A percentile compares a stretch with the other conserved stretches of the same genome.
Evolutionary conservation across 768 basidiomycete species (phyloP).

Genomic region (Tricholoma sp.): DNA sequence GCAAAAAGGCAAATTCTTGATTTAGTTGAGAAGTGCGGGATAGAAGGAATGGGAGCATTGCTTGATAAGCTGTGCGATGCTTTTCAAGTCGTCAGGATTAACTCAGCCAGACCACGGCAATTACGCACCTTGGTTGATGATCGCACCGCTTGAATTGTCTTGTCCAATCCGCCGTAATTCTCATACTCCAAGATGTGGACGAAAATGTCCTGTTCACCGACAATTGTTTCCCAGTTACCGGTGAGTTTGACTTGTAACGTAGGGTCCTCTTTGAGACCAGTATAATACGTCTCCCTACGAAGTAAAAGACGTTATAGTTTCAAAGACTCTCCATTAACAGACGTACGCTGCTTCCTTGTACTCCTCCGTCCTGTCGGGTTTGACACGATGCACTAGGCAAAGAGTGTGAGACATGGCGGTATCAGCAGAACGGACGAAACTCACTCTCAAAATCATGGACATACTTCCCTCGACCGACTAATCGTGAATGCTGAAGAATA

Average conservation of each 20-base stretch:
- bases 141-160: slow-evolving; percentile 56
- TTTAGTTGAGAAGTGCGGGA: slow-evolving; percentile 74
- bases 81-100: slow-evolving; percentile 20
- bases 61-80: slow-evolving; percentile 65
- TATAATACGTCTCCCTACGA: slow-evolving; percentile 76
- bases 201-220: slow-evolving; percentile 89
- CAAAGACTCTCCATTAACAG: slow-evolving; percentile 4
- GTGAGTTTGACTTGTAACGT: slow-evolving; percentile 80
- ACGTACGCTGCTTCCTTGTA: slow-evolving; percentile 88
- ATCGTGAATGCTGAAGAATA: slow-evolving; percentile 74
- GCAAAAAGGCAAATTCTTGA: slow-evolving; percentile 95
- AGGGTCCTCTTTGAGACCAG: slow-evolving; percentile 68
- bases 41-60: slow-evolving; percentile 70
- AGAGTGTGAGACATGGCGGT: slow-evolving; percentile 5
- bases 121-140: slow-evolving; percentile 54
- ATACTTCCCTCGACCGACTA: slow-evolving; percentile 93
- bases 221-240: slow-evolving; percentile 88
- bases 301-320: slow-evolving; percentile 6
- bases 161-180: slow-evolving; percentile 87
- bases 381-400: slow-evolving; percentile 73
- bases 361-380: slow-evolving; percentile 71
- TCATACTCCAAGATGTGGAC: slow-evolving; percentile 85
- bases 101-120: background rate
- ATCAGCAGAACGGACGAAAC: slow-evolving; percentile 19
- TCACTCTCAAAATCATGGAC: slow-evolving; percentile 85